Percentiles rank a stretch among this genome's conserved stretches.
Conservation (phyloP, 2,329 filamentous ascomycete species). For the Emericellopsis atlantica region DNA sequence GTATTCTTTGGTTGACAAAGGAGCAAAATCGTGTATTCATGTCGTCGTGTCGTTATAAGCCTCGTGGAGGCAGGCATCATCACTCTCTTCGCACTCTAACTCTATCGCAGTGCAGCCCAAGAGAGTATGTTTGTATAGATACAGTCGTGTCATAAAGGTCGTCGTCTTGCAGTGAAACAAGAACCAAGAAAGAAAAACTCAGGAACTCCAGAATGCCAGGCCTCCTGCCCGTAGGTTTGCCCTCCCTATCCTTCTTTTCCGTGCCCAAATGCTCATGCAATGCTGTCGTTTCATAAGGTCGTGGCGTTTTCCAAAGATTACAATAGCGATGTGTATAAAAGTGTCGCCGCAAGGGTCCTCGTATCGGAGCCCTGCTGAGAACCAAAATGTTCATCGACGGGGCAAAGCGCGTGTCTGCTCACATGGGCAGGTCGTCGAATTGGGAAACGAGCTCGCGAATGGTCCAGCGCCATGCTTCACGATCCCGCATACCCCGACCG, state of each 20-base stretch:
- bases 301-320: not conserved
- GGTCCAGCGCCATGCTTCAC: slow-evolving; percentile 65
- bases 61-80: not conserved
- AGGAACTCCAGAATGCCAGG: too few species aligned
- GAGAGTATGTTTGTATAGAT: too few species aligned
- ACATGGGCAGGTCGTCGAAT: slow-evolving; percentile 24
- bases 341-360: too few species aligned
- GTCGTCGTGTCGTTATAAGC: not conserved
- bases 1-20: not conserved
- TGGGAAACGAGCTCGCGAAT: slow-evolving; percentile 46
- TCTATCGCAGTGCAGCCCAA: too few species aligned
- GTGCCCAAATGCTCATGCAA: not conserved
- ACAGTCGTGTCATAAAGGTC: too few species aligned
- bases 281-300: slow-evolving; percentile 1
- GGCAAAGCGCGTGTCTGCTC: slow-evolving; percentile 4
- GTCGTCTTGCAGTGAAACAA: not conserved
- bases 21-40: not conserved
- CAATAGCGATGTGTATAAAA: not conserved
- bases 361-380: too few species aligned
- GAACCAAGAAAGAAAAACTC: not conserved
- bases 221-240: too few species aligned
- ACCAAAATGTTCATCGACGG: not conserved
- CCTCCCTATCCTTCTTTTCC: too few species aligned
- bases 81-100: not conserved
- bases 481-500: slow-evolving; percentile 39